phyloP scores from a whole-genome alignment of 495 filamentous ascomycete genomes.

The Penicillium mononematosum region DNA sequence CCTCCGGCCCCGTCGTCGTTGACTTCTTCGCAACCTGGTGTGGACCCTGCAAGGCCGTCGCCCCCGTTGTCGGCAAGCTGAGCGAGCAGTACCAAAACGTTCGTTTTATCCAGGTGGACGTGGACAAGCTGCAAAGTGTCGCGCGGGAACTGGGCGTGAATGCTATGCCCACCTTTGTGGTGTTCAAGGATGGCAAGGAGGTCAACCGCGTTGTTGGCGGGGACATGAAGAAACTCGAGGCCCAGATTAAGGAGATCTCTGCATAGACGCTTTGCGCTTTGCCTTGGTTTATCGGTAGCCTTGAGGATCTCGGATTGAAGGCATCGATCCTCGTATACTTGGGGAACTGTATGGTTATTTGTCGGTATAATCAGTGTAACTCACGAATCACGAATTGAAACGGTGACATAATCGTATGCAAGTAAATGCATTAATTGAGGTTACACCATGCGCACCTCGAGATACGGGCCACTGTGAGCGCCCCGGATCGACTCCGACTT shows the following conservation, averaged over 20 bases:
- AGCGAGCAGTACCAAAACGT: conserved; percentile 49
- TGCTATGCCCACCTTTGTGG: conserved; percentile 86
- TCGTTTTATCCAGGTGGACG: conserved; percentile 83
- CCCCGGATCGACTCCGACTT: too few relatives aligned
- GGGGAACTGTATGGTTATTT: background rate
- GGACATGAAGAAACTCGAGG: conserved; percentile 58
- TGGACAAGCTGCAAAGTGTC: conserved; percentile 73
- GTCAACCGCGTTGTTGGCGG: conserved; percentile 65
- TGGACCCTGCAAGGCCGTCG: conserved; percentile 30
- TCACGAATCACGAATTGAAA: background rate
- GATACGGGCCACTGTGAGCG: background rate
- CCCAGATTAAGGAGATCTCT: conserved; percentile 38
- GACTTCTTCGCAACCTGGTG: conserved; percentile 36
- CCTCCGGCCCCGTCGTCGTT: conserved; percentile 27
- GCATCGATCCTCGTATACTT: background rate
- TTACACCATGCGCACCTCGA: background rate
- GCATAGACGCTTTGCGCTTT: conserved; percentile 6
- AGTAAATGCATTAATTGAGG: background rate
- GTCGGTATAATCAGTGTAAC: background rate
- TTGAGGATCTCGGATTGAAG: background rate
- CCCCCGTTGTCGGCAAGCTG: conserved; percentile 28
- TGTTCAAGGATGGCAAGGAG: conserved; percentile 73
- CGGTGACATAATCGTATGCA: background rate
- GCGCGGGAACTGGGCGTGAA: conserved; percentile 70
- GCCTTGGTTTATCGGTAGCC: too few relatives aligned